Conservation (phyloP, 495 filamentous ascomycete genomes). For the Trichocladium uniseriatum region DNA sequence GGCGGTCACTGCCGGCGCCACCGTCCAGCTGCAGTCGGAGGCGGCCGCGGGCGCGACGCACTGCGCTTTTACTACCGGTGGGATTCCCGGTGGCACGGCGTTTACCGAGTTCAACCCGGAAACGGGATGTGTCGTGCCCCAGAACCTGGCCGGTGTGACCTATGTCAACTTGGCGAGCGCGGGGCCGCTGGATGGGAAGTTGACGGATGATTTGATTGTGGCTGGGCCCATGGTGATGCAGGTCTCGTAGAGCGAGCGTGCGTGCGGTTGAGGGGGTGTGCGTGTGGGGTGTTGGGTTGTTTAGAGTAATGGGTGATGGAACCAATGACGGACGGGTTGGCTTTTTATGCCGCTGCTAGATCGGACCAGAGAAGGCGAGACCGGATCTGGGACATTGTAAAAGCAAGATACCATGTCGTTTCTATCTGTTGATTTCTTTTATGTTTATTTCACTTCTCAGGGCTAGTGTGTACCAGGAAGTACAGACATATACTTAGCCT, state of each 20-base stretch:
- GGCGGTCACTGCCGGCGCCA: constrained; percentile 36
- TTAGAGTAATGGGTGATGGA: too few species aligned
- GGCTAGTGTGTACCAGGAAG: too few species aligned
- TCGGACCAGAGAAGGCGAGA: too few species aligned
- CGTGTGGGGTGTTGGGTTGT: not conserved
- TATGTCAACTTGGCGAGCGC: constrained; percentile 45
- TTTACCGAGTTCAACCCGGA: constrained; percentile 40
- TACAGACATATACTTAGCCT: too few species aligned
- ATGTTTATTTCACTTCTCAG: too few species aligned
- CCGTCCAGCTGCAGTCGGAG: constrained; percentile 34
- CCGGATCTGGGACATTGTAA: too few species aligned
- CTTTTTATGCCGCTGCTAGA: too few species aligned
- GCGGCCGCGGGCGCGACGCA: constrained; percentile 35
- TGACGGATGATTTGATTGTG: constrained; percentile 44
- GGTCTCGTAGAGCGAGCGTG: constrained; percentile 29
- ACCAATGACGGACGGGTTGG: too few species aligned
- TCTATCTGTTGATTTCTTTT: too few species aligned
- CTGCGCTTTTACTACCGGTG: constrained; percentile 51
- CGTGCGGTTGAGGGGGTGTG: not conserved
- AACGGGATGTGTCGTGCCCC: constrained; percentile 43
- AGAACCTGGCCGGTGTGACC: constrained; percentile 43
- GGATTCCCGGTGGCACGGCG: constrained; percentile 40
- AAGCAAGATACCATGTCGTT: too few species aligned
- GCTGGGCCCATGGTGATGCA: constrained; percentile 45
- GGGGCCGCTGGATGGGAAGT: constrained; percentile 30